Base-by-base conservation (phyloP, 2,329 filamentous ascomycete genomes). In the Botrytis paeoniae region DNA sequence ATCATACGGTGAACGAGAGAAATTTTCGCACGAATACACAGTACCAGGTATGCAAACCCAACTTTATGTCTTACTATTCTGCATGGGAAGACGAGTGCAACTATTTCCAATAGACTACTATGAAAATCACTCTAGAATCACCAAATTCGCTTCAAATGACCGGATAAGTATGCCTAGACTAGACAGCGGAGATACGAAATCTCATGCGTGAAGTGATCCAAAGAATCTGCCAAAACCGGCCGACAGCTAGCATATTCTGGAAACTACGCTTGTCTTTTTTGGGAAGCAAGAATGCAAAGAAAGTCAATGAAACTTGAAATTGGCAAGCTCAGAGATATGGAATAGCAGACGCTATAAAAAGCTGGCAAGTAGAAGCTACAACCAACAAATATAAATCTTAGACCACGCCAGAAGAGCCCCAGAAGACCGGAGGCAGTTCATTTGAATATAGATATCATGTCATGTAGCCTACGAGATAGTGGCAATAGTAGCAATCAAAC, bases 251-350 rank as follows among this genome's bases (percentile, higher is more conserved):
- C 14, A 29, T 18, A 57, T 6, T 29, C 10, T 32, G n/a, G 5
- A 51, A 51, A n/a, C 1, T 5, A 18, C 14, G 14, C 6, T 29
- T 29, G 3, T n/a, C 14, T 0, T 8, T 6, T 18, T n/a, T n/a
- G n/a, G 3, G 14, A 57, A 8, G 7, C 14, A 18, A 18, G n/a
- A 9, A 4, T 57, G 3, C 2, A 29, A 14, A 57, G n/a, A 0
- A 29, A 57, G 51, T 18, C 7, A 1, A 18, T 18, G 48, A 0
- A n/a, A 54, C 10, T 54, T n/a, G 12, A 54, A 54, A 14, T n/a
- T 54, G n/a, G 51, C 7, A 18, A 57, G 10, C 14, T 57, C 16
- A 14, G n/a, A 57, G 51, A 57, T 14, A n/a, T 29, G 51, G n/a
- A 29, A 57, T 32, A 29, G 14, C 3, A 57, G 51, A 29, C n/a